These are phyloP conservation scores for Nadsonia commutata DNA, from an alignment of 1,139 yeast species.

Conservation along the genomic window DNA sequence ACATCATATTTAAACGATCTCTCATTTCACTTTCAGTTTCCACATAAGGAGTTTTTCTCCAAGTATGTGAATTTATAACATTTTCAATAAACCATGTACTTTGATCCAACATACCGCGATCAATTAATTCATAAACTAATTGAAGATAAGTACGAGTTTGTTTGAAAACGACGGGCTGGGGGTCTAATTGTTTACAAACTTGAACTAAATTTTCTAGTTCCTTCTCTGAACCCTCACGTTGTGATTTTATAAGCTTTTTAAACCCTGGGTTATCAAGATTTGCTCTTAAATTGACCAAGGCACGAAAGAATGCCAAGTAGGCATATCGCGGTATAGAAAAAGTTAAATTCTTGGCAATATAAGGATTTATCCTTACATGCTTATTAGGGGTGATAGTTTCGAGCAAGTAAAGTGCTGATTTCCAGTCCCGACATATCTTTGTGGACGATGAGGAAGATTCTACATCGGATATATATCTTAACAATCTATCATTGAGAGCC, in stretches of 20 bases:
- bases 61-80: neutral
- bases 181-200: neutral
- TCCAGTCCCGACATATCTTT: neutral
- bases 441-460: neutral
- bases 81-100: neutral
- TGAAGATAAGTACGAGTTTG: neutral
- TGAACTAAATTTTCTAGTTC: neutral
- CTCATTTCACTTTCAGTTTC: neutral
- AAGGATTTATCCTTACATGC: neutral
- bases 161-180: neutral
- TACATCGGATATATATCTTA: neutral
- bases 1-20: neutral
- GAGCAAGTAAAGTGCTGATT: neutral
- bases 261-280: neutral
- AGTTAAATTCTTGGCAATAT: neutral
- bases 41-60: neutral
- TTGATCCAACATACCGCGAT: neutral
- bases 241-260: neutral
- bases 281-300: neutral
- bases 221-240: neutral
- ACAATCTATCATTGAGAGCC: neutral
- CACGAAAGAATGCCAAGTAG: neutral
- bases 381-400: neutral
- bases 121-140: neutral
- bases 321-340: neutral